These are phyloP conservation scores for Alloteropsis semialata DNA, from an alignment of 176 grass and related monocot species.

Conservation along the genomic window DNA sequence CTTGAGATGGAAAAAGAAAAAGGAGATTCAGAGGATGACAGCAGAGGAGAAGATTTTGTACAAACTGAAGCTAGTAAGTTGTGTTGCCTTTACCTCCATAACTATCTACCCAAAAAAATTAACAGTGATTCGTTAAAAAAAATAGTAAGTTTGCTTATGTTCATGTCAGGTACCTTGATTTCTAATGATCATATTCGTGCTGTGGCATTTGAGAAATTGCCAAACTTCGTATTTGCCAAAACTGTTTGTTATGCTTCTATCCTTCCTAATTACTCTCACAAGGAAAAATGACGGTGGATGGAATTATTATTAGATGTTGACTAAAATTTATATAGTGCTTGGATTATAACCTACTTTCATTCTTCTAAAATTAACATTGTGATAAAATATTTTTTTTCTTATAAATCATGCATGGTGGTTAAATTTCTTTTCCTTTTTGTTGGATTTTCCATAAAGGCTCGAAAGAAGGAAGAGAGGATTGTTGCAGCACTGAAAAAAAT, in stretches of 20 bases:
- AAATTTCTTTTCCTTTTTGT: slow-evolving; percentile 6
- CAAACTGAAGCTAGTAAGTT: slow-evolving; percentile 77
- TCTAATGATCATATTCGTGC: slow-evolving; percentile 8
- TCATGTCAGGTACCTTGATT: neutral
- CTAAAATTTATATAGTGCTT: neutral
- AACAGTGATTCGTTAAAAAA: neutral
- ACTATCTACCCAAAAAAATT: neutral
- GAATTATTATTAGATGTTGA: neutral
- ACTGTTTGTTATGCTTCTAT: neutral
- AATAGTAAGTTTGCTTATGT: neutral
- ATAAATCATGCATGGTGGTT: neutral
- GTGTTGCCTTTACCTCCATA: neutral
- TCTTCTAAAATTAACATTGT: neutral
- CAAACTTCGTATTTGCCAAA: neutral
- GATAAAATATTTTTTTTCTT: neutral
- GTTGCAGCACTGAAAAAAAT: slow-evolving; percentile 84
- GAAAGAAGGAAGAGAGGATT: slow-evolving; percentile 70
- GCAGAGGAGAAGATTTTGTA: slow-evolving; percentile 90
- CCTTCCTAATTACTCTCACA: neutral
- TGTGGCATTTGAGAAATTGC: neutral
- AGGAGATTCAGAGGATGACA: slow-evolving; percentile 88
- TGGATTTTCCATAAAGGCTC: slow-evolving; percentile 46
- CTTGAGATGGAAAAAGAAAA: slow-evolving; percentile 95
- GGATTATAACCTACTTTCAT: neutral
- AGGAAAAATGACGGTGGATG: neutral